These are phyloP conservation scores for Edaphochlamys debaryana DNA, from an alignment of 139 green algal species.

Conservation along the genomic window DNA sequence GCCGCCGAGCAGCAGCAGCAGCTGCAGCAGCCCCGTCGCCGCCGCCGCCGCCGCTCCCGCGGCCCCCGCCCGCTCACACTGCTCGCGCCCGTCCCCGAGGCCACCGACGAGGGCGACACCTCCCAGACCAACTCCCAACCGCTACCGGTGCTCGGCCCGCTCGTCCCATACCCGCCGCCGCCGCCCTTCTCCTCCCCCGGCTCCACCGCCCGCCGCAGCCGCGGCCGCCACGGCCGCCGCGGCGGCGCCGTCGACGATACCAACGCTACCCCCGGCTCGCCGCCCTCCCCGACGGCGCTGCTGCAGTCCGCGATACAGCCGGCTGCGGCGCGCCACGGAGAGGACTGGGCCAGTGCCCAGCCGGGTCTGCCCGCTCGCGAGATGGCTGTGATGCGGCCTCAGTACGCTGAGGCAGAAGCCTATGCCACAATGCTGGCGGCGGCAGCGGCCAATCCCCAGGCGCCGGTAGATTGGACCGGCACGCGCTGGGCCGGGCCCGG, in stretches of 20 bases:
- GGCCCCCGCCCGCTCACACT: not conserved
- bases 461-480: too few species aligned
- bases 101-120: not conserved
- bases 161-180: not conserved
- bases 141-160: too few species aligned
- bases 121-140: too few species aligned
- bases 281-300: not conserved
- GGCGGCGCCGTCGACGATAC: not conserved
- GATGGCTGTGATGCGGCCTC: not conserved
- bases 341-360: not conserved
- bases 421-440: not conserved
- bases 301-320: not conserved
- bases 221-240: not conserved
- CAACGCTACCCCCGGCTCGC: not conserved
- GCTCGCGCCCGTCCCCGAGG: slow-evolving; percentile 4
- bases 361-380: not conserved
- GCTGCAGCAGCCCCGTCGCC: too few species aligned
- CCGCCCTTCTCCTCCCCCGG: slow-evolving; percentile 16
- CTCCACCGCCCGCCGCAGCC: not conserved
- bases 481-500: too few species aligned
- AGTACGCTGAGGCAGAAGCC: not conserved
- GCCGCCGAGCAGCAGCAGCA: too few species aligned
- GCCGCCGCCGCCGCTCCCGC: not conserved
- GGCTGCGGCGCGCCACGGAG: not conserved
- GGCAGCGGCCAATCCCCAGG: not conserved